These are phyloP conservation scores for Abelmoschus esculentus DNA, from an alignment of 345 rosid species.

Conservation along the genomic window DNA sequence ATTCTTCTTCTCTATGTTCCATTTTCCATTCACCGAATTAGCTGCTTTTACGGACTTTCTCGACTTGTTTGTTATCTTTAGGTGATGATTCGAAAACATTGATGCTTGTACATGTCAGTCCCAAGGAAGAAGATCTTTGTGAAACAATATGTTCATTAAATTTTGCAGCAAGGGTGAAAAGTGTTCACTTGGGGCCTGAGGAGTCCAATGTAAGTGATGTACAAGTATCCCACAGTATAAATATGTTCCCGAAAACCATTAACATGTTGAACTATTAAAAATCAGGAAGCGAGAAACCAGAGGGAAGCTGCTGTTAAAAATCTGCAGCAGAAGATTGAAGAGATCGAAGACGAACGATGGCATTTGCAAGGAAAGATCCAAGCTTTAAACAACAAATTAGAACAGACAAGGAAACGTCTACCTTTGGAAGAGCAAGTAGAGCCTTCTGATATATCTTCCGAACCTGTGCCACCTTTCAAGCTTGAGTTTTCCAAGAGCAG, in stretches of 20 bases:
- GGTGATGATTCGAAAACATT: constrained; percentile 77
- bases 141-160: constrained; percentile 72
- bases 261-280: constrained; percentile 10
- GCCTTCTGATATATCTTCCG: constrained; percentile 13
- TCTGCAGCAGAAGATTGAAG: constrained; percentile 39
- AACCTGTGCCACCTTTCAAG: constrained; percentile 21
- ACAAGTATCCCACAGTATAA: neutral
- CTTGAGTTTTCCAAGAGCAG: constrained; percentile 15
- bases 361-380: constrained; percentile 27
- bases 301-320: constrained; percentile 44
- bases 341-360: constrained; percentile 48
- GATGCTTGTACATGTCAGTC: constrained; percentile 82
- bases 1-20: constrained; percentile 1
- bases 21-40: neutral
- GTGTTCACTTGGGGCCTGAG: constrained; percentile 49
- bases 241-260: neutral
- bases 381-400: constrained; percentile 34
- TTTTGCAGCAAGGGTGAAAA: constrained; percentile 63
- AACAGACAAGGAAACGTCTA: constrained; percentile 31
- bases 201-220: constrained; percentile 36
- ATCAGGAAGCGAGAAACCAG: constrained; percentile 43
- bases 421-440: constrained; percentile 28
- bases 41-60: neutral
- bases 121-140: constrained; percentile 73
- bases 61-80: constrained; percentile 12